Base-by-base conservation (phyloP, 1,139 yeast species). In the Suhomyces terraborum region DNA sequence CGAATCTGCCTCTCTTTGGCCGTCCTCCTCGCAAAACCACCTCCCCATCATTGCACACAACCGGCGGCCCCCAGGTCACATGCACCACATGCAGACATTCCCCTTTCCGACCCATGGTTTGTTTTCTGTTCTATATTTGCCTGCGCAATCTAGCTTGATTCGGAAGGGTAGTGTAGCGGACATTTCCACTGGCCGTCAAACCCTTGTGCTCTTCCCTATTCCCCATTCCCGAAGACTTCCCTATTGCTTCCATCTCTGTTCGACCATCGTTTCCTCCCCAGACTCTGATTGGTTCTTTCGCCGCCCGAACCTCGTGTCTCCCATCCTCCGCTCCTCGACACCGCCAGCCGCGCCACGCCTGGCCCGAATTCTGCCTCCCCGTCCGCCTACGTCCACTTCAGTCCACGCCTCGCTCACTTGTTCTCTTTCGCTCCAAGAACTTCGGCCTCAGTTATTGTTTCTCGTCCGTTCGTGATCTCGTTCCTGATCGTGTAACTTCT, bases 101-200 rank as follows among this genome's bases (percentile, higher is more conserved):
- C 14, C 17, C 17, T 24, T 8, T 24, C 27, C 27, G 27, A 24
- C 27, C 16, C n/a, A n/a, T n/a, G 16, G 8, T 24, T 13, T 24
- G 27, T 24, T 24, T 24, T 24, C 27, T 12, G 27, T 24, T 24
- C 27, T 24, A 24, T 12, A 24, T 24, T 24, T 24, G 27, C 12
- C 27, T 24, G 27, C 27, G 27, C 27, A 24, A 24, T 24, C 27
- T 6, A 24, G 9, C 27, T 16, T 24, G 27, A 24, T 24, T 24
- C 8, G 27, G 16, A 12, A 24, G 17, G 16, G 27, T 24, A 12
- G 27, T 24, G 27, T 16, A 16, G 16, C 16, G 9, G 14, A 12
- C 27, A 24, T 9, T 24, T 24, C 27, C 27, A 19, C 32, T 30
- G 32, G 6, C 32, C 23, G 10, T 24, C 27, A 24, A 24, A 24